Conservation (phyloP, 805 yeast species). For the Metschnikowia lachancei region DNA sequence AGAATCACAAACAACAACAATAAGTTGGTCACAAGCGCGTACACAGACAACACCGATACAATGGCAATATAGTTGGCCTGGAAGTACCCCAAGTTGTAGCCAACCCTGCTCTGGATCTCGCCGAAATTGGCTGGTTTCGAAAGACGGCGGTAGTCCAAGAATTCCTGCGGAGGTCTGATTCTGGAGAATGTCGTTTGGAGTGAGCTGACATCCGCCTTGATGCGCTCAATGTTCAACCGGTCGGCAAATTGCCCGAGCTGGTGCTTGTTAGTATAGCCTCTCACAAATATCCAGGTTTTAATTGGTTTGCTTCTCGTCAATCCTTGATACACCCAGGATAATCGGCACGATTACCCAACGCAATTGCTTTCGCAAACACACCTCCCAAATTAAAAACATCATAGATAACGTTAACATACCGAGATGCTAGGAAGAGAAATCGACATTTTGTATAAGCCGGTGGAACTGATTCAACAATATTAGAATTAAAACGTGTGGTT, state of each 20-base stretch:
- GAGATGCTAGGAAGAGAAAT: slow-evolving; percentile 39
- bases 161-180: slow-evolving; percentile 87
- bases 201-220: slow-evolving; percentile 30
- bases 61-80: slow-evolving; percentile 81
- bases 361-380: too few species aligned
- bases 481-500: not conserved
- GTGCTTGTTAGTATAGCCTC: slow-evolving; percentile 1
- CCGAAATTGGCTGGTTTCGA: slow-evolving; percentile 88
- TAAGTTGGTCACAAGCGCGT: slow-evolving; percentile 83
- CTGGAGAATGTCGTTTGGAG: slow-evolving; percentile 66
- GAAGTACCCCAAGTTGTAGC: slow-evolving; percentile 82
- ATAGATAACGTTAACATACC: slow-evolving; percentile 29
- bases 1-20: slow-evolving; percentile 77
- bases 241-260: slow-evolving; percentile 16
- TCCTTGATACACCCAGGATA: too few species aligned
- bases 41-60: slow-evolving; percentile 68
- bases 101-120: slow-evolving; percentile 84
- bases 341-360: too few species aligned
- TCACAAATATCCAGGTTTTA: not conserved
- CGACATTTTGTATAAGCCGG: slow-evolving; percentile 12
- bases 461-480: too few species aligned
- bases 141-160: slow-evolving; percentile 84
- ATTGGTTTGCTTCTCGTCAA: too few species aligned
- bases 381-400: too few species aligned
- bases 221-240: slow-evolving; percentile 25